A percentile compares a stretch with the other conserved stretches of the same genome.
Conservation (phyloP, 768 basidiomycete genomes). For the Podaxis sp. region DNA sequence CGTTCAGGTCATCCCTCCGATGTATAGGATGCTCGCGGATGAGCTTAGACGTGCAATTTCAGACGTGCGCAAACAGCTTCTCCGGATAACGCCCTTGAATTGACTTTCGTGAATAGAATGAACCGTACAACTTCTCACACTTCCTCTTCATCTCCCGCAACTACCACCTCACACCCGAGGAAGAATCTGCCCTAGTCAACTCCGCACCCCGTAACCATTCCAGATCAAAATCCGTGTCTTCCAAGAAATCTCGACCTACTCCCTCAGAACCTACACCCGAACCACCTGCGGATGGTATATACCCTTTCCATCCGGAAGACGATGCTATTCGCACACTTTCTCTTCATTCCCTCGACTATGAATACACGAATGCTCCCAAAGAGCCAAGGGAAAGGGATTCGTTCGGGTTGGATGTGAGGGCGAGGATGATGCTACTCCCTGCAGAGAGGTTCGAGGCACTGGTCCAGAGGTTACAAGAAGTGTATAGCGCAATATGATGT, state of each 20-base stretch:
- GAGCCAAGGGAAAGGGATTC: conserved; percentile 55
- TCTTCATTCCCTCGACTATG: conserved; percentile 47
- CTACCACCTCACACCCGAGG: conserved; percentile 71
- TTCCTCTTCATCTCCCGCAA: conserved; percentile 75
- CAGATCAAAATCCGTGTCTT: conserved; percentile 36
- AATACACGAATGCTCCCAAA: conserved; percentile 50
- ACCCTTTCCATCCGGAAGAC: conserved; percentile 88
- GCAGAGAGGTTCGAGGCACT: conserved; percentile 7
- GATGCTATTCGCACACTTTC: conserved; percentile 64
- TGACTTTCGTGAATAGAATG: conserved; percentile 33
- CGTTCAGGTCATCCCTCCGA: conserved; percentile 86
- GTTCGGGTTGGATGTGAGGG: conserved; percentile 72
- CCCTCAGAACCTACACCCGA: conserved; percentile 17
- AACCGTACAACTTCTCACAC: conserved; percentile 73
- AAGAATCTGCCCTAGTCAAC: conserved; percentile 57
- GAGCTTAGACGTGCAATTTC: conserved; percentile 76
- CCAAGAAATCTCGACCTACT: conserved; percentile 20
- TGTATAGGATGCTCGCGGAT: conserved; percentile 86
- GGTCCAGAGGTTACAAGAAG: conserved; percentile 8
- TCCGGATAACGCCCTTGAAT: background rate
- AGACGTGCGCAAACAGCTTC: conserved; percentile 45
- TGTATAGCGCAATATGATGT: conserved; percentile 2
- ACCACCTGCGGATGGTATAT: conserved; percentile 50
- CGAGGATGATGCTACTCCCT: conserved; percentile 65
- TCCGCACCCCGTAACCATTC: conserved; percentile 37